Base-by-base conservation (phyloP, 140 eudicot species). In the Artemisia princeps region DNA sequence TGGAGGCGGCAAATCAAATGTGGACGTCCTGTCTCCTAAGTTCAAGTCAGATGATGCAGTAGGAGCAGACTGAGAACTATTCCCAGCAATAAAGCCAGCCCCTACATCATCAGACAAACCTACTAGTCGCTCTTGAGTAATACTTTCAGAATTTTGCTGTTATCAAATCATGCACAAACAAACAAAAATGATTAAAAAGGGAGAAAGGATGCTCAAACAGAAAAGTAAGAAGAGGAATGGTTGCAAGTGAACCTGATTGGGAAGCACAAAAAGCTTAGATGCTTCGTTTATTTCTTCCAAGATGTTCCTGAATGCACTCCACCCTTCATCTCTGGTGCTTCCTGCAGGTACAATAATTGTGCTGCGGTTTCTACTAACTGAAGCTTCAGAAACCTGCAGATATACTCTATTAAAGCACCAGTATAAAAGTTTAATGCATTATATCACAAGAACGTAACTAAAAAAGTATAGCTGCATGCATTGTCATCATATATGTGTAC, bases 31-130 rank as follows among this genome's bases (percentile, higher is more conserved):
- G 33, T 87, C 95, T 55, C 73, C 83, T 60, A 79, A 42, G 52
- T 79, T 83, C 81, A 91, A 69, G 28, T 85, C 96, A 40, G 92
- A 69, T 6, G 87, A 55, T 49, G 72, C 69, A 42, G 33, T 64
- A 17, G 90, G 75, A 60, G 82, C 79, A 57, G 88, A 26, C 72
- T 84, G 95, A 64, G 96, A 73, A 78, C 90, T 84, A 74, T 87
- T 94, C 10, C 97, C 89, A 12, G 97, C 81, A 77, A 91, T 91
- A 74, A 91, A 91, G 42, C 97, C 97, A 51, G 87, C 97, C 62
- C 97, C 97, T 2, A 91, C 97, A 78, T 91, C 97, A 60, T 91
- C 97, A 68, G 97, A 91, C 19, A 91, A 90, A 74, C 95, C 96
- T 70, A 87, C 95, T 59, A 84, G 79, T 56, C 80, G 81, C 55